These are phyloP conservation scores for Fusarium pininemorale DNA, from an alignment of 2,329 filamentous ascomycete genomes.

Conservation along the genomic window DNA sequence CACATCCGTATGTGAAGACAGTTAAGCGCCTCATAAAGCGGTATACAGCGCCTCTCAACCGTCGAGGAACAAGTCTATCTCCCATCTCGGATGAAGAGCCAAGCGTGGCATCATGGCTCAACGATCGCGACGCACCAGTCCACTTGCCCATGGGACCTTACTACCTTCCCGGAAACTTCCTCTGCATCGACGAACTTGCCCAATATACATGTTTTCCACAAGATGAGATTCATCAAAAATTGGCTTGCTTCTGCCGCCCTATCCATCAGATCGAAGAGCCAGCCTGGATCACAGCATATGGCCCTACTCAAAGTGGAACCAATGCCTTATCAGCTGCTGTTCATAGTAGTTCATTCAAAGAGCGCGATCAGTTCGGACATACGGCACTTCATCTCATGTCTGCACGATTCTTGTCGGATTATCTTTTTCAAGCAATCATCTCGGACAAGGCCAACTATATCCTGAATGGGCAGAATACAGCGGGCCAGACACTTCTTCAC, in stretches of 20 bases:
- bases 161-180: constrained; percentile 61
- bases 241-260: constrained; percentile 45
- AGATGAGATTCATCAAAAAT: constrained; percentile 35
- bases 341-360: constrained; percentile 13
- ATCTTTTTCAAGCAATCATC: constrained; percentile 43
- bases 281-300: constrained; percentile 45
- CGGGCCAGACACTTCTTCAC: constrained; percentile 60
- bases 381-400: constrained; percentile 59
- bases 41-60: constrained; percentile 47
- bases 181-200: constrained; percentile 47
- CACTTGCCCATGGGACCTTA: constrained; percentile 33
- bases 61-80: constrained; percentile 33
- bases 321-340: constrained; percentile 22
- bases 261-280: constrained; percentile 36
- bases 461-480: constrained; percentile 50
- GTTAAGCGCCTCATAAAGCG: constrained; percentile 52
- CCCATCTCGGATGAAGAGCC: constrained; percentile 37
- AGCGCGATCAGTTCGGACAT: constrained; percentile 57
- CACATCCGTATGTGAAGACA: constrained; percentile 48
- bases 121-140: constrained; percentile 42
- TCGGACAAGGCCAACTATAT: constrained; percentile 26
- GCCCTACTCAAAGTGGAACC: constrained; percentile 31
- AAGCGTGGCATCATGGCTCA: constrained; percentile 38
- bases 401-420: constrained; percentile 42
- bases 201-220: constrained; percentile 28